phyloP scores from a whole-genome alignment of 345 rosid genomes.

The Rhodomyrtus tomentosa region DNA sequence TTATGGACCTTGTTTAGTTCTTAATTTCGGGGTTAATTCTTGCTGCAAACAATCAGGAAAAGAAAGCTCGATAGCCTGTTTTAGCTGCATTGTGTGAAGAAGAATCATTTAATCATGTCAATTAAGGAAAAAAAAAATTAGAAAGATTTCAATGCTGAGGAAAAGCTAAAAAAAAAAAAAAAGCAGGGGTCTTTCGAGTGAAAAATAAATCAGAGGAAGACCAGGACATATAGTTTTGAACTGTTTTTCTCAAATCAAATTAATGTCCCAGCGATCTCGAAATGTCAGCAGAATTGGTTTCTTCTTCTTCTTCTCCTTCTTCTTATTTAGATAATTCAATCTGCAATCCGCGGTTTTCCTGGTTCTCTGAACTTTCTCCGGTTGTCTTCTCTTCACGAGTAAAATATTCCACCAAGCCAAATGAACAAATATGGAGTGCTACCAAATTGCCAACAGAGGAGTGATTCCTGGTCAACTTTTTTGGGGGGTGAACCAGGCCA shows the following conservation, averaged over 20 bases:
- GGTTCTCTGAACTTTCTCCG: not conserved
- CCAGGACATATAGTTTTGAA: not conserved
- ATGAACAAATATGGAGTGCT: not conserved
- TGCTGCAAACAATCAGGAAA: not conserved
- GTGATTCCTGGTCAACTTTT: not conserved
- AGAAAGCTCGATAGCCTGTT: not conserved
- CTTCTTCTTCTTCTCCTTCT: not conserved
- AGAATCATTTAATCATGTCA: not conserved
- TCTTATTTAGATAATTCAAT: not conserved
- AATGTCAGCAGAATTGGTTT: not conserved
- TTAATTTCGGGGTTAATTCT: not conserved
- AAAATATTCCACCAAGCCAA: not conserved
- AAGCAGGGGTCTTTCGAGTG: not conserved
- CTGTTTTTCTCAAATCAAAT: not conserved
- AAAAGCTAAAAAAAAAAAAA: not conserved
- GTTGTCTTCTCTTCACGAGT: not conserved
- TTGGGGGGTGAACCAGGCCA: not conserved
- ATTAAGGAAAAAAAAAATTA: not conserved
- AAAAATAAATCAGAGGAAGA: not conserved
- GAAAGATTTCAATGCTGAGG: not conserved
- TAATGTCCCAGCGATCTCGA: not conserved
- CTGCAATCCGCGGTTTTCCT: not conserved
- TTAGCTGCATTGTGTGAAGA: not conserved
- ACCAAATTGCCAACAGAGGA: not conserved
- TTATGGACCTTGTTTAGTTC: not conserved